phyloP scores from a whole-genome alignment of 2,329 filamentous ascomycete species.

The Emergomyces africanus region DNA sequence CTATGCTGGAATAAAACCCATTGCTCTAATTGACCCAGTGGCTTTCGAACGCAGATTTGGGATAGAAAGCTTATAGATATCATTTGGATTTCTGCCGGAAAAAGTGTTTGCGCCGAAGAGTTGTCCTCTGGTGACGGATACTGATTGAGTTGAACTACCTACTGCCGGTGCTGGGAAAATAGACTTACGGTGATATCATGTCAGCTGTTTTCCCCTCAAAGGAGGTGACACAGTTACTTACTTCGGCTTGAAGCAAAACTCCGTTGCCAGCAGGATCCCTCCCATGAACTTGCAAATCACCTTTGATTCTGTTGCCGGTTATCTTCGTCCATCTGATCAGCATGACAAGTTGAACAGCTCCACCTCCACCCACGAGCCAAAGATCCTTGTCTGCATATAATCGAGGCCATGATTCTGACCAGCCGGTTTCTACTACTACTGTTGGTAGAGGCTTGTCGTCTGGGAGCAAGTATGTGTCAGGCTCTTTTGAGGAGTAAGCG shows the following conservation, averaged over 20 bases:
- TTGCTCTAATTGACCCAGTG: neutral
- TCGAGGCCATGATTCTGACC: constrained; percentile 5
- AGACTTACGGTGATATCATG: neutral
- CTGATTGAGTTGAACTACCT: neutral
- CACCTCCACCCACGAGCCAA: constrained; percentile 4
- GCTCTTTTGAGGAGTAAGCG: constrained; percentile 4
- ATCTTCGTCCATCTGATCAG: constrained; percentile 7
- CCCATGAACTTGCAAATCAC: constrained; percentile 1
- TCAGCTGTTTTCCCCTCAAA: neutral
- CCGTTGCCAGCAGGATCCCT: neutral
- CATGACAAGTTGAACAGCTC: constrained; percentile 4
- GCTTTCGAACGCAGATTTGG: neutral
- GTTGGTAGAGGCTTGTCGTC: constrained; percentile 2
- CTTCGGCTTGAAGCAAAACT: neutral
- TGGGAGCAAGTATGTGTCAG: constrained; percentile 4
- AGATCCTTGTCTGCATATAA: constrained; percentile 3
- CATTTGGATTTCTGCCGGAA: neutral
- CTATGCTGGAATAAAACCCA: constrained; percentile 3
- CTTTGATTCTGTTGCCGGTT: neutral
- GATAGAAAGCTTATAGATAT: constrained; percentile 1
- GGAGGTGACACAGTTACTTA: neutral
- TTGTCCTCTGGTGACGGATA: neutral
- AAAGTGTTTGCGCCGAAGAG: neutral
- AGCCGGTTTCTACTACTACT: constrained; percentile 5
- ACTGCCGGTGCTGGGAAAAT: neutral